Percentiles rank a stretch among this genome's conserved stretches.
These are phyloP conservation scores for Cymbomonas tetramitiformis DNA, from an alignment of 139 green algal genomes.

Conservation along the genomic window DNA sequence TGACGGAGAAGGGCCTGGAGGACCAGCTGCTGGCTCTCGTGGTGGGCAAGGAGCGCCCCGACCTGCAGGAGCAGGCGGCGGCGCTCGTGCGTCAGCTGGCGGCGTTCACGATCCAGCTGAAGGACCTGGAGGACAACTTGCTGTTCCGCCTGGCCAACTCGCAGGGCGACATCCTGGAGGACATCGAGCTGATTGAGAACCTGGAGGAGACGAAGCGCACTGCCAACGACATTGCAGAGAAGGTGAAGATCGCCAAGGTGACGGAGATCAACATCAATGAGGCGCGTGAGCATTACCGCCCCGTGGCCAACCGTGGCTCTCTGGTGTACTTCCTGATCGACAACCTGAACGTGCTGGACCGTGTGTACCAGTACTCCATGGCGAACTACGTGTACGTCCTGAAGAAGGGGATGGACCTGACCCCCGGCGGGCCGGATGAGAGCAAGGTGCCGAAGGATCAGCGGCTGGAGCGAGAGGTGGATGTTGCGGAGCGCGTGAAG, in stretches of 20 bases:
- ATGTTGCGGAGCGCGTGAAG: slow-evolving; percentile 35
- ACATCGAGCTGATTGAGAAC: slow-evolving; percentile 75
- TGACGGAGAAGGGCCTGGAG: slow-evolving; percentile 74
- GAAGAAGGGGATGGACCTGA: slow-evolving; percentile 63
- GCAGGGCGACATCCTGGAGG: slow-evolving; percentile 79
- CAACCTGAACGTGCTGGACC: slow-evolving; percentile 64
- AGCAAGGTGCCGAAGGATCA: neutral
- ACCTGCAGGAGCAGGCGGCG: slow-evolving; percentile 52
- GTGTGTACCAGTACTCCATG: slow-evolving; percentile 85
- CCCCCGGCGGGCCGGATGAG: too few species aligned
- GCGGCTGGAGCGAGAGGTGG: neutral
- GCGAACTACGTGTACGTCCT: slow-evolving; percentile 72
- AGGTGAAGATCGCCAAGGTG: slow-evolving; percentile 53
- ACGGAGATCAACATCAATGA: slow-evolving; percentile 56
- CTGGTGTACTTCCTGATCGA: slow-evolving; percentile 82
- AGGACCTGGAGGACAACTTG: slow-evolving; percentile 73
- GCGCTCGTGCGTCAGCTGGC: slow-evolving; percentile 53
- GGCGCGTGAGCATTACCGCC: slow-evolving; percentile 61
- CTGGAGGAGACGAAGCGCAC: slow-evolving; percentile 82
- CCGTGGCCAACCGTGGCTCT: slow-evolving; percentile 58
- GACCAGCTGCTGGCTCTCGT: slow-evolving; percentile 77
- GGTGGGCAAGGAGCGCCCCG: slow-evolving; percentile 67
- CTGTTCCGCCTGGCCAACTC: slow-evolving; percentile 57
- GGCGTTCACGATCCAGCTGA: slow-evolving; percentile 70
- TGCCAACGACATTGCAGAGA: slow-evolving; percentile 61